phyloP scores from a whole-genome alignment of 306 rosid species.

The Pyrus pyrifolia region DNA sequence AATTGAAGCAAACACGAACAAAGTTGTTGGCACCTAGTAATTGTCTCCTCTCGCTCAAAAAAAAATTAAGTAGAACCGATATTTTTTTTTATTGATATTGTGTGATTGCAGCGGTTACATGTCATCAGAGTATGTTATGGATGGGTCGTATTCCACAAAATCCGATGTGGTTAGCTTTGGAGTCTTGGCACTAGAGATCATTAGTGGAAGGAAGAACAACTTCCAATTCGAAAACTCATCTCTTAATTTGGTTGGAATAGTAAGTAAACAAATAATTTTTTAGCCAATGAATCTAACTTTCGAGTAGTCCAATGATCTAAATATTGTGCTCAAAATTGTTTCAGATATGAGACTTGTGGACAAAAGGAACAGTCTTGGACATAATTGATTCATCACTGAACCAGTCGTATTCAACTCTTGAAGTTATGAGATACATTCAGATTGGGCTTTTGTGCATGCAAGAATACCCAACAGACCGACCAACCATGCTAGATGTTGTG shows the following conservation, averaged over 20 bases:
- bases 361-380: conserved; percentile 17
- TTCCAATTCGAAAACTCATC: no score
- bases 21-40: conserved; percentile 73
- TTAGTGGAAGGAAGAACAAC: no score
- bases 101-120: conserved; percentile 24
- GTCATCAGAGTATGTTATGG: conserved; percentile 32
- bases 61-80: conserved; percentile 2
- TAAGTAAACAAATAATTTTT: no score
- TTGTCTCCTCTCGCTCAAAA: neutral
- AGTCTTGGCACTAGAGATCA: no score
- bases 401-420: conserved; percentile 10
- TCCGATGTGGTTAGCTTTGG: neutral
- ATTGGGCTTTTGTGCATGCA: conserved; percentile 55
- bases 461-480: conserved; percentile 44
- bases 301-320: no score
- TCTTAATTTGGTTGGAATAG: no score
- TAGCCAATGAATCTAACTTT: no score
- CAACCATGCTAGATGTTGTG: conserved; percentile 49
- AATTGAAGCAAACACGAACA: conserved; percentile 46
- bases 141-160: conserved; percentile 26
- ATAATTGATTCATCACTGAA: conserved; percentile 28
- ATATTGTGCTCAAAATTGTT: neutral
- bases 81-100: neutral
- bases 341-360: conserved; percentile 49
- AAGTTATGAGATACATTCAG: conserved; percentile 50